Base-by-base conservation (phyloP, 345 rosid species). In the Gynandropsis gynandra region DNA sequence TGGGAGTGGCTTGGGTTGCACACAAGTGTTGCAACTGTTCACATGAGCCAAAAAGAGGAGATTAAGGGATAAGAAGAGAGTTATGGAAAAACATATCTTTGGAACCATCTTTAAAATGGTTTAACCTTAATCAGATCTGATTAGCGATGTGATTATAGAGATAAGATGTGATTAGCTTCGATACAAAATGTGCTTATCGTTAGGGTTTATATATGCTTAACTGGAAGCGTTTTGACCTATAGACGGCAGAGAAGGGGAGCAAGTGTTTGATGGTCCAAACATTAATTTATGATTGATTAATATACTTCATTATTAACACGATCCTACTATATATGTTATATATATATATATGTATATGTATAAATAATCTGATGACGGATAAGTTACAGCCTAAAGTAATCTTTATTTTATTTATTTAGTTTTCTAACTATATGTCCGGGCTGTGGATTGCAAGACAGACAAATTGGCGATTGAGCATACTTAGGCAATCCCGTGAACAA, bases 11-110 rank as follows among this genome's bases (percentile, higher is more conserved):
- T 62, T 76, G 0, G 78, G 54, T 19, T 67, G 74, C 46, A 38
- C 48, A 54, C 81, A 78, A 44, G 78, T 82, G 67, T 47, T 56
- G 69, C 81, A 74, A 16, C 83, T 74, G 32, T 65, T 74, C 8
- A 57, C 82, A 18, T 67, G 27, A 43, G 75, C 58, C 33, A 80
- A 68, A 33, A 63, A 6, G 17, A 56, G 49, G 58, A 64, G 52
- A 36, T 29, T 64, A 34, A 56, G 11, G 64, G 66, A 59, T 17
- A 82, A 34, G 49, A 74, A 50, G 44, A 81, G 9, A 39, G 67
- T 63, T 46, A 72, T 18, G 8, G 66, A 21, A 36, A 61, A 62
- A 43, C 56, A 69, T 62, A 35, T 47, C 45, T 56, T 46, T 56
- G 68, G 8, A 40, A 39, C 80, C 82, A 82, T 79, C 61, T 42